Base-by-base conservation (phyloP, 352 stramenopile genomes). In the Pythium scleroteichum region DNA sequence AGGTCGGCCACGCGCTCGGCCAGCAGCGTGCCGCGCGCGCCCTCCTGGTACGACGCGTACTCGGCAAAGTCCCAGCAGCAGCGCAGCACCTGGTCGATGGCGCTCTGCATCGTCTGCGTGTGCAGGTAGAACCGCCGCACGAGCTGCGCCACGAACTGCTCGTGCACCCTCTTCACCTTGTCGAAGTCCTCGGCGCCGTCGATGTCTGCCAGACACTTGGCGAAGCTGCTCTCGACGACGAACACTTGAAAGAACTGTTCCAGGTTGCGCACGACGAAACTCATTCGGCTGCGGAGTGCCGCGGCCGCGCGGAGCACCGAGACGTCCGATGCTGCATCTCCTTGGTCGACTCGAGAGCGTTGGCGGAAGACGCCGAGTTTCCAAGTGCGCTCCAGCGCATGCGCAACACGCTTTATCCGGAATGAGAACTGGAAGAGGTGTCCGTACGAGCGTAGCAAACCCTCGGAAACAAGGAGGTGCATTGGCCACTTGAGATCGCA, bases 351-450 rank as follows among this genome's bases (percentile, higher is more conserved):
- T 24, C 75, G 79, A 2, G 59, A 68, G 12, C 76, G 76, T 27
- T 23, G 39, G 6, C 51, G 51, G 24, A 87, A 50, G 2, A 62
- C 61, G 23, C 24, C 57, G 59, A 69, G 71, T 45, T 90, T 91
- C 82, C 80, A 94, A 7, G 74, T 79, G 39, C 73, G 53, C 35
- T 92, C 82, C 1, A 94, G 68, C 27, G 77, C 85, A 47, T 90
- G 69, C 0, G 79, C 69, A 13, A 90, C 68, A 22, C 85, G 85
- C 52, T 94, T 94, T 41, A 94, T 59, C 2, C 80, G 80, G 47
- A 94, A 90, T 40, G 76, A 88, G 48, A 94, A 89, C 65, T 90
- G 82, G 59, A 92, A 94, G 27, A 94, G 49, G 14, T 85, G 71
- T n/a, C 62, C 65, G 51, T 94, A 94, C 6, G 72, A 82, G 7